A percentile compares a stretch with the other conserved stretches of the same genome.
Conservation (phyloP, 108 stramenopile genomes). For the Ochromonas danica region DNA sequence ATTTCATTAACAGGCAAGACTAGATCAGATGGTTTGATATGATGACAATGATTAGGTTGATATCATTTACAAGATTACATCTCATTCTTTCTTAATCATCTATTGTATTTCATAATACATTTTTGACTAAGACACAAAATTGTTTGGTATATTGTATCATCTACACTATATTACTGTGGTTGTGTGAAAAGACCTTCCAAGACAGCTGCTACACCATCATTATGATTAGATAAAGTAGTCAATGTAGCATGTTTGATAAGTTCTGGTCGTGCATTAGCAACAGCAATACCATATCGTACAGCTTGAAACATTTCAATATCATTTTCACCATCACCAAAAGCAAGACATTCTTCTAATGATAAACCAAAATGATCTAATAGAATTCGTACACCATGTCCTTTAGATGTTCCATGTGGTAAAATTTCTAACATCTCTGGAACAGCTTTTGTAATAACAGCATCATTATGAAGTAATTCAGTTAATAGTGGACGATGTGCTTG, state of each 20-base stretch:
- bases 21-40: too few relatives aligned
- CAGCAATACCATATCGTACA: conserved; percentile 67
- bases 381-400: conserved; percentile 58
- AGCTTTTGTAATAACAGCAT: background rate
- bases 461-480: background rate
- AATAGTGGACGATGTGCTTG: background rate
- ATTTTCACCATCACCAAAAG: conserved; percentile 76
- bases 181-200: background rate
- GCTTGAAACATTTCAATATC: conserved; percentile 67
- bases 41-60: too few relatives aligned
- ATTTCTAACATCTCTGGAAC: background rate
- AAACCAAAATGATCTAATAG: conserved; percentile 59
- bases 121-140: too few relatives aligned
- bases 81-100: too few relatives aligned
- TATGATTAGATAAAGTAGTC: background rate
- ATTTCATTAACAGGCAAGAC: too few relatives aligned
- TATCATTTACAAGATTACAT: too few relatives aligned
- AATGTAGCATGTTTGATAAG: background rate
- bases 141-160: too few relatives aligned
- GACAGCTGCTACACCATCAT: background rate
- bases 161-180: too few relatives aligned
- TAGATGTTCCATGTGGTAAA: conserved; percentile 36
- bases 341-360: conserved; percentile 50
- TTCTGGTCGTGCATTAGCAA: conserved; percentile 62
- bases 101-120: too few relatives aligned